Base-by-base conservation (phyloP, 2,329 filamentous ascomycete genomes). In the Cladophialophora exuberans region DNA sequence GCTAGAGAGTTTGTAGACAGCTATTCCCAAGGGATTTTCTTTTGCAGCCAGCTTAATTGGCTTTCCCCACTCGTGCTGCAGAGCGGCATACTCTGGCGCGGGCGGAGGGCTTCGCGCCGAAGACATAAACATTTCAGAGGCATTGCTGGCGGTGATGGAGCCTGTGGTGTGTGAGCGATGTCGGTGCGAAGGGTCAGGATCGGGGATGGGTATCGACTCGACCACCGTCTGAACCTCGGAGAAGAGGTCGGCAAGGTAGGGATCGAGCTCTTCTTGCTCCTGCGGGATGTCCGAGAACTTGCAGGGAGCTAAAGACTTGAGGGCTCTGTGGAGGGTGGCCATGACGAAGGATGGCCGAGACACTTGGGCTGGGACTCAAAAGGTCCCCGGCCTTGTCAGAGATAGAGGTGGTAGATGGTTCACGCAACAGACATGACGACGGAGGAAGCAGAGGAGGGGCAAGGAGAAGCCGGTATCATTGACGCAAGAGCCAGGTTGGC, bases 21-120 rank as follows among this genome's bases (percentile, higher is more conserved):
- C 80, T 59, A 97, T 85, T 0, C 81, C 84, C 6, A 90, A 76
- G 0, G 90, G 88, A 66, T 95, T 94, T 17, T 92, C 86, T 62
- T 80, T 85, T 2, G 82, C 72, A 36, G 80, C 83, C 52, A 90
- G 73, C 72, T 90, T 93, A 66, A 92, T 75, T 36, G 90, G 87
- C 70, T 95, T 96, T 38, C 83, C 82, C 91, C 93, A 97, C 72
- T 90, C 83, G 66, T 88, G 88, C 55, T 86, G 84, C n/a, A 96
- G 73, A 17, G 80, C 74, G 23, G 75, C 76, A 26, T 84, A 77
- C n/a, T 83, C 72, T 6, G 79, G 71, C 18, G 79, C 73, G 2
- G 80, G 73, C 1, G 79, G 74, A 30, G 72, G 70, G 45, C 75
- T 70, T 47, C 81, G 77, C 6, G 76, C 79, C 15, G 75, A 66